These are phyloP conservation scores for Eragrostis tef DNA, from an alignment of 202 grass and related monocot genomes.

Conservation along the genomic window DNA sequence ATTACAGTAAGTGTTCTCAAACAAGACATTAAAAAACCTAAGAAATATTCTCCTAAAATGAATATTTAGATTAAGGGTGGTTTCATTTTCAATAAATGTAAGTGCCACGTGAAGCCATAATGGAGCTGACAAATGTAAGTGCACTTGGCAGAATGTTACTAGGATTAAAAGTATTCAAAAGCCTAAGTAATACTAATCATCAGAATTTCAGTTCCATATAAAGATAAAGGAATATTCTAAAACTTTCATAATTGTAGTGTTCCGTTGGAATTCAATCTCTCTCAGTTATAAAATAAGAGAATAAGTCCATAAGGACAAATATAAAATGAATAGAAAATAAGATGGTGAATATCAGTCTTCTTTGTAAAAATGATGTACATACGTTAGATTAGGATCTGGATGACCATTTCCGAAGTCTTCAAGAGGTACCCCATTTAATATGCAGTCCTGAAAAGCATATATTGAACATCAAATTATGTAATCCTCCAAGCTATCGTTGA, in stretches of 20 bases:
- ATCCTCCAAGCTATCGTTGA: conserved; percentile 33
- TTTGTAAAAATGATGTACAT: conserved; percentile 36
- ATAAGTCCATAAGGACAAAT: background rate
- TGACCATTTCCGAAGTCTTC: conserved; percentile 94
- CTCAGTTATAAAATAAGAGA: background rate
- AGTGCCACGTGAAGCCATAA: no score
- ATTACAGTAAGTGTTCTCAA: conserved; percentile 3
- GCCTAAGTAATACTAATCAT: background rate
- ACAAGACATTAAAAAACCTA: background rate
- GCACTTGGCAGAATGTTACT: no score
- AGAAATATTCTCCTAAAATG: background rate
- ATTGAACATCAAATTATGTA: conserved; percentile 40
- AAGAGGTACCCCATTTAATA: conserved; percentile 82
- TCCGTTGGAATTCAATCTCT: conserved; percentile 12
- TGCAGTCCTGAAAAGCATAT: conserved; percentile 62
- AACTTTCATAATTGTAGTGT: background rate
- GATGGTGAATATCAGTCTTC: conserved; percentile 21
- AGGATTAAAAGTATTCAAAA: background rate
- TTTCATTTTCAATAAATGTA: no score
- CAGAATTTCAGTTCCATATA: background rate
- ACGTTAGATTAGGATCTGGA: conserved; percentile 96
- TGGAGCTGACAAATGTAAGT: no score
- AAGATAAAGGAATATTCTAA: background rate
- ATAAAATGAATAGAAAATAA: background rate
- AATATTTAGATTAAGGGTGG: no score